Base-by-base conservation (phyloP, 768 basidiomycete genomes). In the Serendipita vermifera region DNA sequence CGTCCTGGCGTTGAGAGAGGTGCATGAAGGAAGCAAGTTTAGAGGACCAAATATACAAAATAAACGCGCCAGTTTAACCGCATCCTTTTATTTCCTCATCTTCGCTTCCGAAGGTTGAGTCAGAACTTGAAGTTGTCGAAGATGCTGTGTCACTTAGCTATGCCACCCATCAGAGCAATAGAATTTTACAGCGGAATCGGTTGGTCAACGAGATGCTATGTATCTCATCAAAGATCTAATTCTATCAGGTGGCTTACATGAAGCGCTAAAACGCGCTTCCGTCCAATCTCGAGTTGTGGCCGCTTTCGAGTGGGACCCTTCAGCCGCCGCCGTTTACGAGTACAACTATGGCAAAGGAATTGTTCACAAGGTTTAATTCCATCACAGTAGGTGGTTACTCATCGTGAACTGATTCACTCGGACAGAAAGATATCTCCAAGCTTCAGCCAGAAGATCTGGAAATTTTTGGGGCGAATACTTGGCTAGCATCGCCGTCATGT, bases 101-200 rank as follows among this genome's bases (percentile, higher is more conserved):
- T n/a, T n/a, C n/a, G n/a, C n/a, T n/a, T n/a, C n/a, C n/a, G n/a
- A n/a, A n/a, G n/a, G n/a, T n/a, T n/a, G n/a, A n/a, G n/a, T n/a
- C n/a, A n/a, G n/a, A n/a, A n/a, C n/a, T n/a, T n/a, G n/a, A n/a
- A n/a, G n/a, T n/a, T n/a, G n/a, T n/a, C n/a, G n/a, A n/a, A n/a
- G n/a, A n/a, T n/a, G n/a, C n/a, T n/a, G n/a, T n/a, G n/a, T n/a
- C n/a, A n/a, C n/a, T n/a, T n/a, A n/a, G n/a, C n/a, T n/a, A n/a
- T n/a, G n/a, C n/a, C n/a, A n/a, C n/a, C n/a, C n/a, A n/a, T 60
- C 38, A 51, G 59, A 40, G 71, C 65, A 24, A 62, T 72, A 14
- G 86, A 90, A 67, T 89, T 89, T 63, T 89, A 85, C 68, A 78
- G 79, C 54, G 87, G 87, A 32, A 88, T 89, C 62, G 87, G 87